Conservation (phyloP, 345 rosid species). For the Isatis tinctoria region DNA sequence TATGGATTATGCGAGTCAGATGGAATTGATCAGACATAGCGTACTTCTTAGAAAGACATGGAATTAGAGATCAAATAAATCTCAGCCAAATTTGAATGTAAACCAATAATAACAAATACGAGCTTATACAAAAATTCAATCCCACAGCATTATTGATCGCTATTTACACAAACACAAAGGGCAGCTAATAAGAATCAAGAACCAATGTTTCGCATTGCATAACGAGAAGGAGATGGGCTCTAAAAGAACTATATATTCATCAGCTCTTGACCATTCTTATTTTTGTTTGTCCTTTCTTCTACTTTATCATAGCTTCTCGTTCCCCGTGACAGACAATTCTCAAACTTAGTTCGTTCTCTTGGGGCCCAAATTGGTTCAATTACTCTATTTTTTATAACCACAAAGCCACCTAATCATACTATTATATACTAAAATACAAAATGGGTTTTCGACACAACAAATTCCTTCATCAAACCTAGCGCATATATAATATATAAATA, state of each 20-base stretch:
- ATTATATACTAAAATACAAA: background rate
- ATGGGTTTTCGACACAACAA: background rate
- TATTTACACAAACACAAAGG: background rate
- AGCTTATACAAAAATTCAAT: background rate
- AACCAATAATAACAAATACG: background rate
- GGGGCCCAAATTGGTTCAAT: background rate
- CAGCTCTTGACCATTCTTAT: background rate
- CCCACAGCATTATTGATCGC: background rate
- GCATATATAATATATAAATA: background rate
- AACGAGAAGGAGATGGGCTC: background rate
- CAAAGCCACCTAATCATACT: background rate
- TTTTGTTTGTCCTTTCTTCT: background rate
- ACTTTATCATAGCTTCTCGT: background rate
- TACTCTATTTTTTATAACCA: background rate
- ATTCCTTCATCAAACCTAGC: background rate
- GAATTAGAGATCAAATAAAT: background rate
- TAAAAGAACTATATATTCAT: too few species aligned
- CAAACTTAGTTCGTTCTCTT: slow-evolving; percentile 10
- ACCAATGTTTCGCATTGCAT: background rate
- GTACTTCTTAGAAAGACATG: too few species aligned
- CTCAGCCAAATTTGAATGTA: background rate
- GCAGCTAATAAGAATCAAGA: background rate
- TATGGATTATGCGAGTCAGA: too few species aligned
- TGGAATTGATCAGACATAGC: too few species aligned
- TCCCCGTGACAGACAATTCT: slow-evolving; percentile 29